A percentile compares a stretch with the other conserved stretches of the same genome.
Conservation (phyloP, 1,139 yeast genomes). For the Sugiyamaella grinbergsii region DNA sequence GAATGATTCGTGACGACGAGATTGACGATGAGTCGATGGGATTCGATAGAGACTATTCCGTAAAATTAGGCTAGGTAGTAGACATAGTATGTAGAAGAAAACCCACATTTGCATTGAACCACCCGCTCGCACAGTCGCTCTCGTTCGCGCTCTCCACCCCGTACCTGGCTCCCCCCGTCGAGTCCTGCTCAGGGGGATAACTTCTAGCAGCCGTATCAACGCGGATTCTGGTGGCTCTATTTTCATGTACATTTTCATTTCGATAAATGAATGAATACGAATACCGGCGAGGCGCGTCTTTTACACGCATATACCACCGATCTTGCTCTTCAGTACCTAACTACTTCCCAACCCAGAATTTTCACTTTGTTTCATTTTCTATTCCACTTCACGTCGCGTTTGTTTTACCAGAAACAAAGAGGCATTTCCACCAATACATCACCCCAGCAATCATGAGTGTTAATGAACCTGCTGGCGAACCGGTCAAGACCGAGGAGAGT, state of each 20-base stretch:
- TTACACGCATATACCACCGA: conserved; percentile 1
- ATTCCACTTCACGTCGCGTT: conserved; percentile 8
- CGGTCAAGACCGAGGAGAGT: background rate
- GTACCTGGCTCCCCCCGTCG: too few species aligned
- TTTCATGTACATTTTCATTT: too few species aligned
- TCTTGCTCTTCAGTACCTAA: conserved; percentile 5
- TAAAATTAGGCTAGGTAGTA: conserved; percentile 32
- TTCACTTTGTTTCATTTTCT: background rate
- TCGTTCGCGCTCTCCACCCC: too few species aligned
- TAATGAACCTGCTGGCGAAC: background rate
- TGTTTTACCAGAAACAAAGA: too few species aligned
- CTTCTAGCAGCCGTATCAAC: too few species aligned
- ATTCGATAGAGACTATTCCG: conserved; percentile 33
- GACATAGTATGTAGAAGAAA: background rate
- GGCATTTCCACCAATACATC: too few species aligned
- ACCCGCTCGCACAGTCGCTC: too few species aligned
- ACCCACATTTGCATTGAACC: background rate
- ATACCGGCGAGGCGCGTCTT: conserved; percentile 17
- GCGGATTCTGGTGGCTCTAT: too few species aligned
- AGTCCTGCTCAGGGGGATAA: too few species aligned
- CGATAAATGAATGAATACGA: too few species aligned
- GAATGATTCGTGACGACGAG: conserved; percentile 43
- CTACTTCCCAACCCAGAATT: conserved; percentile 12
- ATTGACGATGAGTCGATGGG: conserved; percentile 40
- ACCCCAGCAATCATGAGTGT: too few species aligned